Percentiles rank a stretch among this genome's conserved stretches.
Evolutionary conservation across 2,329 filamentous ascomycete genomes (phyloP).

Genomic region (Aspergillus vadensis): DNA sequence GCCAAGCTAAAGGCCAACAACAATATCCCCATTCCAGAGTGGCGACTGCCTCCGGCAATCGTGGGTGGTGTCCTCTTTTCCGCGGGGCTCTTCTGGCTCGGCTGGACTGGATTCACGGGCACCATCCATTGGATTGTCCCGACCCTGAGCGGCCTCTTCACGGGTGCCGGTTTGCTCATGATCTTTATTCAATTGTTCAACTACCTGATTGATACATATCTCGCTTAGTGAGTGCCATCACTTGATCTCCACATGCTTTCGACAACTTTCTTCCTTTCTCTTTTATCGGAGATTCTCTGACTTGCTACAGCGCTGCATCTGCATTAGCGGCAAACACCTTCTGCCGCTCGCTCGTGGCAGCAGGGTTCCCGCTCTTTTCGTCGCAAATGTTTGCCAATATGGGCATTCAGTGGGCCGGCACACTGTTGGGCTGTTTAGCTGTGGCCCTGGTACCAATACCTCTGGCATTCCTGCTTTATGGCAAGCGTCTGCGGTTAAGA

Average conservation of each 20-base stretch:
- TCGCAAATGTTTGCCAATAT: conserved; percentile 38
- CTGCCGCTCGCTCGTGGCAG: conserved; percentile 33
- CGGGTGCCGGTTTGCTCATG: conserved; percentile 31
- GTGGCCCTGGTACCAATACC: neutral
- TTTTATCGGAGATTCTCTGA: neutral
- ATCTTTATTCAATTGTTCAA: conserved; percentile 35
- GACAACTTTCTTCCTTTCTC: neutral
- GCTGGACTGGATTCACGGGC: conserved; percentile 32
- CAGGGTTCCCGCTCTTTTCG: conserved; percentile 38
- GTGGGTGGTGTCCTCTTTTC: conserved; percentile 35
- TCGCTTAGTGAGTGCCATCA: conserved; percentile 33
- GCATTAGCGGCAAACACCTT: conserved; percentile 39
- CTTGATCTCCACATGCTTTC: neutral
- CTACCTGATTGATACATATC: conserved; percentile 40
- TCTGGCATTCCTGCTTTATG: neutral
- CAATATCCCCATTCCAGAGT: conserved; percentile 27
- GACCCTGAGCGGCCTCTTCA: conserved; percentile 24
- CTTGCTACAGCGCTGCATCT: conserved; percentile 32
- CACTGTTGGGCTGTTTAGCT: conserved; percentile 36
- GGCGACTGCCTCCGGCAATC: conserved; percentile 29
- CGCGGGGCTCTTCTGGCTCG: conserved; percentile 39
- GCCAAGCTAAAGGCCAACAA: conserved; percentile 27
- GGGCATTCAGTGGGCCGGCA: conserved; percentile 38
- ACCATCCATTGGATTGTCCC: conserved; percentile 32
- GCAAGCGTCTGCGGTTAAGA: neutral